Evolutionary conservation across 768 basidiomycete species (phyloP).

Genomic region (Xerocomellus amylosporus): DNA sequence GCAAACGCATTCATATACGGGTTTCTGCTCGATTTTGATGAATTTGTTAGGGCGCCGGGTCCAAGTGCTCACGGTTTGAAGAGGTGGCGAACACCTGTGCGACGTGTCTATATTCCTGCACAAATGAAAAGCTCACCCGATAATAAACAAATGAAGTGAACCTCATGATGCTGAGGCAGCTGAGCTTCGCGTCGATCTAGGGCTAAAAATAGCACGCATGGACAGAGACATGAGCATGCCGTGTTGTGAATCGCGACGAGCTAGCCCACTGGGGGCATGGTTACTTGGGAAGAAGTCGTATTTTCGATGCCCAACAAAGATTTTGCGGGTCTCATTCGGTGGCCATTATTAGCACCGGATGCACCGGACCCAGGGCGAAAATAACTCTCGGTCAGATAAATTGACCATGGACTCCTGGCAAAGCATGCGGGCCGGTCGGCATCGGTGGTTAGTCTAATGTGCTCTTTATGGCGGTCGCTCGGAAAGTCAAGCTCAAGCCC

Average conservation of each 20-base stretch:
- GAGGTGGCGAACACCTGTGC: background rate
- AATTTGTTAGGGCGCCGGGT: background rate
- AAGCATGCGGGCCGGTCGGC: conserved; percentile 20
- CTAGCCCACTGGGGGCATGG: background rate
- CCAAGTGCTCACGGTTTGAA: background rate
- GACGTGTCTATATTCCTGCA: background rate
- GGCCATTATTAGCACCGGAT: background rate
- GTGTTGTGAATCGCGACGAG: background rate
- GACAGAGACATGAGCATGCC: background rate
- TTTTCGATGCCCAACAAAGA: background rate
- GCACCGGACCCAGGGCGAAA: conserved; percentile 23
- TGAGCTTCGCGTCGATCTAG: conserved; percentile 1
- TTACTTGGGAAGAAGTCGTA: background rate
- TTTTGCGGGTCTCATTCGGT: background rate
- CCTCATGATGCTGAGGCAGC: background rate
- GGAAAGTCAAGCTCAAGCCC: background rate
- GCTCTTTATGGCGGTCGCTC: background rate
- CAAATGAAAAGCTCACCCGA: background rate
- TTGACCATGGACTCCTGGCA: background rate
- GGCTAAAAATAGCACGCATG: background rate
- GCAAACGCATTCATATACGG: background rate
- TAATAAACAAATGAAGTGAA: background rate
- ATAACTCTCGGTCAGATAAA: conserved; percentile 14
- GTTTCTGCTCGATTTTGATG: background rate
- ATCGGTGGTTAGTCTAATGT: conserved; percentile 10